Evolutionary conservation across 2,329 filamentous ascomycete species (phyloP).

Genomic region (Orbilia quercus): DNA sequence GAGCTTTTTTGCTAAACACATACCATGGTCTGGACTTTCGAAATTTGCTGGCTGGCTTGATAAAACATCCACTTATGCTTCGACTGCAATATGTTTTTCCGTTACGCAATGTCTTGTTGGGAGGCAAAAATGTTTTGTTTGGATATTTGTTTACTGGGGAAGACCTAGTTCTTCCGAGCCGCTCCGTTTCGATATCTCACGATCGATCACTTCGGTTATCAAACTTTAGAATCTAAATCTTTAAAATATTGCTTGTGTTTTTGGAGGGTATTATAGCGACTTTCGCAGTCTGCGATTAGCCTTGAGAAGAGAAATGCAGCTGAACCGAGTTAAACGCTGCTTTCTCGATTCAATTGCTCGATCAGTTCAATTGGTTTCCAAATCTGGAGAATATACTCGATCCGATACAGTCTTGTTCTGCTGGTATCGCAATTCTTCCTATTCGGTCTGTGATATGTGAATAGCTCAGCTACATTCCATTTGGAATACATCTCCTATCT

Average conservation of each 20-base stretch:
- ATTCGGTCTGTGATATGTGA: no score
- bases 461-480: no score
- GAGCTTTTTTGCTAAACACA: not conserved
- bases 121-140: constrained; percentile 12
- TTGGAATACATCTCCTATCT: not conserved
- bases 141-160: constrained; percentile 22
- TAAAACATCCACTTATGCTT: constrained; percentile 1
- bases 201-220: constrained; percentile 39
- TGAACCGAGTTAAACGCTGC: no score
- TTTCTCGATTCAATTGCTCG: no score
- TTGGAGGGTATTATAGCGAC: no score
- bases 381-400: not conserved
- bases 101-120: not conserved
- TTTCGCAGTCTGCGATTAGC: no score
- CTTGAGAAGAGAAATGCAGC: no score
- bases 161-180: not conserved
- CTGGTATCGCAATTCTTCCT: no score
- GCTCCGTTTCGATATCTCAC: constrained; percentile 10
- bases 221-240: no score
- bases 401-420: no score
- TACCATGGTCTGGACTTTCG: constrained; percentile 18
- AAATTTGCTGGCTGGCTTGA: constrained; percentile 2
- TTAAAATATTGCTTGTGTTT: no score
- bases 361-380: no score
- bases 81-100: not conserved